Evolutionary conservation across 495 filamentous ascomycete genomes (phyloP).

Genomic region (Staphylotrichum longicolle): DNA sequence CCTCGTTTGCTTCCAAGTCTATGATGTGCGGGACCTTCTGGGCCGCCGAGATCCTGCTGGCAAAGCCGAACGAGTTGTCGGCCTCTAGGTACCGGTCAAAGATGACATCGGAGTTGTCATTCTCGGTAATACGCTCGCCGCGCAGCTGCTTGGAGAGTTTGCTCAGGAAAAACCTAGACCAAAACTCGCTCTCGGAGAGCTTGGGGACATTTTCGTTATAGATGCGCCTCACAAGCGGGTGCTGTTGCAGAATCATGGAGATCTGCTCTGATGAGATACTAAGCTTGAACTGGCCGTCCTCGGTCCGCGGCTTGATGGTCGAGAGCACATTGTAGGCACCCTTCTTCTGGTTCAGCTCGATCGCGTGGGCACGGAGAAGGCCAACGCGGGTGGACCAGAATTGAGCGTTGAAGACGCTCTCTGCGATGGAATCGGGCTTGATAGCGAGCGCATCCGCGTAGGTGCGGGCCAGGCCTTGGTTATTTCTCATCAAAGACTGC

Average conservation of each 20-base stretch:
- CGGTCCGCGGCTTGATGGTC: conserved; percentile 76
- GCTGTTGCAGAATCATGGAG: conserved; percentile 85
- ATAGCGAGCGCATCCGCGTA: conserved; percentile 75
- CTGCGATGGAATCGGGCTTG: conserved; percentile 76
- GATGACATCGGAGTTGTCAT: conserved; percentile 67
- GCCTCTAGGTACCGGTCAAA: conserved; percentile 80
- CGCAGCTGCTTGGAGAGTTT: conserved; percentile 86
- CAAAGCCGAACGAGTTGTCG: conserved; percentile 56
- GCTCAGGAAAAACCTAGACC: conserved; percentile 88
- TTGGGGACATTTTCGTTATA: conserved; percentile 94
- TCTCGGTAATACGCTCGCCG: conserved; percentile 76
- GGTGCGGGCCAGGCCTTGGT: conserved; percentile 68
- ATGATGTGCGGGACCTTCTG: conserved; percentile 80
- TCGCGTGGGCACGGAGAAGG: conserved; percentile 83
- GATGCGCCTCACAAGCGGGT: conserved; percentile 83
- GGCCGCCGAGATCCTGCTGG: conserved; percentile 48
- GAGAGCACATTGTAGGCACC: conserved; percentile 92
- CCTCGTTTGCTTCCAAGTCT: conserved; percentile 90
- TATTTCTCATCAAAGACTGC: conserved; percentile 75
- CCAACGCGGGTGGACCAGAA: conserved; percentile 90
- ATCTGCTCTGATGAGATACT: conserved; percentile 91
- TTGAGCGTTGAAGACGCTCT: conserved; percentile 74
- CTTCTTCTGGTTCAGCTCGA: conserved; percentile 77
- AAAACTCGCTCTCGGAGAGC: conserved; percentile 75
- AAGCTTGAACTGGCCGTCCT: conserved; percentile 73